These are phyloP conservation scores for Colletotrichum karsti DNA, from an alignment of 2,329 filamentous ascomycete species.

Conservation along the genomic window DNA sequence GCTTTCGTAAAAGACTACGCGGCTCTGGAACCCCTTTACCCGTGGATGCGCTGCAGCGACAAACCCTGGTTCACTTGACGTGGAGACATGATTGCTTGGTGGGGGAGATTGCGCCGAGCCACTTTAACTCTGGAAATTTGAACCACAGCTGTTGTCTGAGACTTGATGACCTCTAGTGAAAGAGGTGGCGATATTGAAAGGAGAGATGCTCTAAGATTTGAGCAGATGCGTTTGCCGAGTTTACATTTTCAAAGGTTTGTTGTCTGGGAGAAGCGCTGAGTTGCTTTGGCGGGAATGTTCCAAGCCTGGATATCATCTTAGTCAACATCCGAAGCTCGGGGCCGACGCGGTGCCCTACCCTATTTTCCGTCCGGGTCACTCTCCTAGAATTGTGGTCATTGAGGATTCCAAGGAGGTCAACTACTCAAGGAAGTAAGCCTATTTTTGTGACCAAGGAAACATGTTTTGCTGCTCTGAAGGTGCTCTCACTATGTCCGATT, in stretches of 20 bases:
- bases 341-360: neutral
- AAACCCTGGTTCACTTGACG: slow-evolving; percentile 19
- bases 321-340: neutral
- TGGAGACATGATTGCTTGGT: slow-evolving; percentile 17
- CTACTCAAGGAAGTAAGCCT: too few relatives aligned
- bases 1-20: slow-evolving; percentile 8
- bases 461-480: too few relatives aligned
- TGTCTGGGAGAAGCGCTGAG: neutral
- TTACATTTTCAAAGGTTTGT: neutral
- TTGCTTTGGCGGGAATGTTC: neutral
- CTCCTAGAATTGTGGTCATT: too few relatives aligned
- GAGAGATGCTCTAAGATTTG: neutral
- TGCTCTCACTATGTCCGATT: too few relatives aligned
- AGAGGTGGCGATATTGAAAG: neutral
- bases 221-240: neutral
- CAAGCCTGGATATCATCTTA: neutral
- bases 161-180: neutral
- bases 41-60: neutral
- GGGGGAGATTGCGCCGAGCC: slow-evolving; percentile 23
- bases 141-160: neutral
- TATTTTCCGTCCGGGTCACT: too few relatives aligned
- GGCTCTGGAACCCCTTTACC: slow-evolving; percentile 22
- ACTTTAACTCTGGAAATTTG: slow-evolving; percentile 9
- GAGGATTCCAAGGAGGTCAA: too few relatives aligned
- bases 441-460: too few relatives aligned